Evolutionary conservation across 2,329 filamentous ascomycete genomes (phyloP).

Genomic region (Cladophialophora immunda): DNA sequence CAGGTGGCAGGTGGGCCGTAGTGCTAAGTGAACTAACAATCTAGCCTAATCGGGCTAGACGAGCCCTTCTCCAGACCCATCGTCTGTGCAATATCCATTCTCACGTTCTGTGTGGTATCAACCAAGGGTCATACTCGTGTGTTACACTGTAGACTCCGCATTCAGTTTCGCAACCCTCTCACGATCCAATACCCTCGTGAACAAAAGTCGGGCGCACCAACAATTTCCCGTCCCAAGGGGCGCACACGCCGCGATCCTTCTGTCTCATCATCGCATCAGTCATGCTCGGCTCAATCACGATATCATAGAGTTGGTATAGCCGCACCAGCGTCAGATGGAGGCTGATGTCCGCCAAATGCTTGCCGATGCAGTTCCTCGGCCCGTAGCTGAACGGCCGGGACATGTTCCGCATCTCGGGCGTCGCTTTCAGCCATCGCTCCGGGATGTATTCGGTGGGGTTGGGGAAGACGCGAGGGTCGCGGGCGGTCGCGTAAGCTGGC

Average conservation of each 20-base stretch:
- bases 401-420: conserved; percentile 50
- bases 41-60: no score
- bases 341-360: conserved; percentile 55
- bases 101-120: no score
- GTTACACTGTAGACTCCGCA: no score
- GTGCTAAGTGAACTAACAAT: no score
- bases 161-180: no score
- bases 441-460: conserved; percentile 56
- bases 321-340: conserved; percentile 49
- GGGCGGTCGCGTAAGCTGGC: conserved; percentile 51
- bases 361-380: conserved; percentile 53
- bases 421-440: conserved; percentile 57
- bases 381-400: conserved; percentile 55
- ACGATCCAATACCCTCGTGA: no score
- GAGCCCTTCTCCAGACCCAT: no score
- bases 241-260: conserved; percentile 28
- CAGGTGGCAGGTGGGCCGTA: no score
- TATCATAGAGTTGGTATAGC: conserved; percentile 28
- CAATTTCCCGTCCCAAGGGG: no score
- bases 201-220: no score
- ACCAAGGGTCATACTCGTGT: no score
- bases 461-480: conserved; percentile 53
- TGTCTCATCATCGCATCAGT: conserved; percentile 24
- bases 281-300: conserved; percentile 23
- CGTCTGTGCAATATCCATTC: no score